Evolutionary conservation across 225 moss, liverwort and hornwort genomes (phyloP).

Genomic region (Rhytidiadelphus loreus): DNA sequence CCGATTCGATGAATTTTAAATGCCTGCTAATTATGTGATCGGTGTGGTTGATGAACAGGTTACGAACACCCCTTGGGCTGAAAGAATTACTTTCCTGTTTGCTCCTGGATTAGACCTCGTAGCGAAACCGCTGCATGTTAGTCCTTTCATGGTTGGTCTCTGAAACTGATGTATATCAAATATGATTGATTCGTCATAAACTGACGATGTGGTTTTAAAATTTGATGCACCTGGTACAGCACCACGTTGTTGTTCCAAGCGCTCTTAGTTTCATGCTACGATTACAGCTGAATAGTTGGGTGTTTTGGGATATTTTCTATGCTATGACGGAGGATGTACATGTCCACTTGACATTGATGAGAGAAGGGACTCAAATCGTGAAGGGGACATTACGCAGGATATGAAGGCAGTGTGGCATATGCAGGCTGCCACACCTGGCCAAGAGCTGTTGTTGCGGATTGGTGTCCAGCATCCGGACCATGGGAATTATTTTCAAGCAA

Average conservation of each 20-base stretch:
- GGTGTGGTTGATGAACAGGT: conserved; percentile 31
- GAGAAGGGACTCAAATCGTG: neutral
- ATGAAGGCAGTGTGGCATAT: conserved; percentile 76
- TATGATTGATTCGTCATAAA: neutral
- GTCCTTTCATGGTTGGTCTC: conserved; percentile 74
- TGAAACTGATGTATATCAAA: neutral
- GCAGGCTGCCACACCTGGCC: conserved; percentile 52
- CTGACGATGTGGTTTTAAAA: neutral
- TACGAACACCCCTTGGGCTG: conserved; percentile 93
- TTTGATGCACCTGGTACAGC: neutral
- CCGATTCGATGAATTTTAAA: neutral
- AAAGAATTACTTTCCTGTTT: conserved; percentile 71
- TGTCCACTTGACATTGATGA: neutral
- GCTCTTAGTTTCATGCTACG: neutral
- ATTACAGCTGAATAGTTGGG: neutral
- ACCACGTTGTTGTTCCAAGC: neutral
- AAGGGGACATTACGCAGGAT: conserved; percentile 31
- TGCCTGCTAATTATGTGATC: neutral
- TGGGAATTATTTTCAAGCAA: conserved; percentile 69
- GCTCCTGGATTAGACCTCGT: conserved; percentile 53
- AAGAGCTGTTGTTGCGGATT: conserved; percentile 60
- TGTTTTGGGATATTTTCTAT: neutral
- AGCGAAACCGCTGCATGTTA: conserved; percentile 78
- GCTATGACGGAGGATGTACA: neutral
- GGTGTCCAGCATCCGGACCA: conserved; percentile 63